Base-by-base conservation (phyloP, 495 filamentous ascomycete genomes). In the Aspergillus funiculosus region DNA sequence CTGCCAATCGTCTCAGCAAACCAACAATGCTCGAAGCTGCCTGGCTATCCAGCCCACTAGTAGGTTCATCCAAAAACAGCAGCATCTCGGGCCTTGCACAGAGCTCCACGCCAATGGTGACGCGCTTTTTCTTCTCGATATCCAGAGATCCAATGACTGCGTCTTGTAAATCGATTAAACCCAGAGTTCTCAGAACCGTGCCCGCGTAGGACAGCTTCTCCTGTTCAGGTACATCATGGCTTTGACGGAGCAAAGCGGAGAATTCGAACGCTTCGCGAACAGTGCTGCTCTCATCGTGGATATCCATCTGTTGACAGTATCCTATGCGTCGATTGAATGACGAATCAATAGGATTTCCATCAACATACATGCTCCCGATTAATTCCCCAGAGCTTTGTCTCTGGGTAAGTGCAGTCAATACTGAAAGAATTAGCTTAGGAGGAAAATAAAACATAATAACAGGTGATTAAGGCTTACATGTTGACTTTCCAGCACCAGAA, bases 241-340 rank as follows among this genome's bases (percentile, higher is more conserved):
- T 80, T 57, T 95, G 90, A 27, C 89, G 78, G 5, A 95, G 72
- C 32, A 86, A 73, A 22, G 90, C 89, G 11, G 85, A 90, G 54
- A 95, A 95, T 41, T 85, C 78, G 8, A 95, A 77, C 1, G 89
- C 89, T 63, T 94, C 89, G 10, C 87, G 80, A 20, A 95, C 83
- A 3, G 86, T 94, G 37, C 83, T 77, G 0, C 82, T 82, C 8
- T 81, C 72, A 42, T 91, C 86, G 56, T 94, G 90, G n/a, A 92
- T 75, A 54, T 95, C 90, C 53, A 87, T 78, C 51, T 95, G 89
- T 54, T 95, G 84, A 15, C 84, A 89, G 56, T 91, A 95, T 6
- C 78, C 79, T 0, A 87, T 91, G 9, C 82, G 80, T 24, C 87
- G 76, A 59, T 94, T 89, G 64, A 90, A 92, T 19, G 80, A 77